These are phyloP conservation scores for Grosmannia huntii DNA, from an alignment of 2,329 filamentous ascomycete genomes.

Conservation along the genomic window DNA sequence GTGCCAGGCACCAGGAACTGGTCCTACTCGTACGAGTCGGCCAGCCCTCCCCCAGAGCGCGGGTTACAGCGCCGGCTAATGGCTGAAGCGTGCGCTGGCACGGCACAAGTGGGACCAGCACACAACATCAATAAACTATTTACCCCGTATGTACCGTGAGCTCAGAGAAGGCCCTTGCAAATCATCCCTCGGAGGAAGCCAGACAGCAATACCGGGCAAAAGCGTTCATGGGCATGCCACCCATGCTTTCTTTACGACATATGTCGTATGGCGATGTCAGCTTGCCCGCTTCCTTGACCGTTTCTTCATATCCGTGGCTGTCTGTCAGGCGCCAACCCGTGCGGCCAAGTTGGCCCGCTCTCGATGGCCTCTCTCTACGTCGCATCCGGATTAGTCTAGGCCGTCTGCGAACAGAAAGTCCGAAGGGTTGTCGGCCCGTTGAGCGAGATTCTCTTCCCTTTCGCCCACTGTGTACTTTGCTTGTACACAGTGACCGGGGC, in stretches of 20 bases:
- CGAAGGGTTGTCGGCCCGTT: background rate
- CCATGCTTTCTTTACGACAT: no score
- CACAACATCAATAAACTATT: no score
- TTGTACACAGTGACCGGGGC: background rate
- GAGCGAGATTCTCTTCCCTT: background rate
- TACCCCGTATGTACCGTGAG: no score
- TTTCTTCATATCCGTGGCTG: background rate
- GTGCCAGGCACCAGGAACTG: background rate
- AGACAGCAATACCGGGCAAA: no score
- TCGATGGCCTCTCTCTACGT: background rate
- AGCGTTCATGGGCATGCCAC: no score
- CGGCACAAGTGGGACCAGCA: background rate
- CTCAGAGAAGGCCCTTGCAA: background rate
- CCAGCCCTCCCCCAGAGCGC: background rate
- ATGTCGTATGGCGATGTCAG: no score
- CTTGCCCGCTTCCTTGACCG: background rate
- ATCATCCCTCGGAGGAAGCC: background rate
- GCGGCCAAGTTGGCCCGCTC: background rate
- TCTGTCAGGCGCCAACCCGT: background rate
- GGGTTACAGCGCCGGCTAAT: background rate
- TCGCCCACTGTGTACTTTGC: background rate
- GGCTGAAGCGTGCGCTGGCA: background rate
- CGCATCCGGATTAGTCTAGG: background rate
- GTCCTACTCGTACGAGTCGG: background rate
- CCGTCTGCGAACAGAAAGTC: background rate